Evolutionary conservation across 129 eudicot species (phyloP).

Genomic region (Flaveria robusta): DNA sequence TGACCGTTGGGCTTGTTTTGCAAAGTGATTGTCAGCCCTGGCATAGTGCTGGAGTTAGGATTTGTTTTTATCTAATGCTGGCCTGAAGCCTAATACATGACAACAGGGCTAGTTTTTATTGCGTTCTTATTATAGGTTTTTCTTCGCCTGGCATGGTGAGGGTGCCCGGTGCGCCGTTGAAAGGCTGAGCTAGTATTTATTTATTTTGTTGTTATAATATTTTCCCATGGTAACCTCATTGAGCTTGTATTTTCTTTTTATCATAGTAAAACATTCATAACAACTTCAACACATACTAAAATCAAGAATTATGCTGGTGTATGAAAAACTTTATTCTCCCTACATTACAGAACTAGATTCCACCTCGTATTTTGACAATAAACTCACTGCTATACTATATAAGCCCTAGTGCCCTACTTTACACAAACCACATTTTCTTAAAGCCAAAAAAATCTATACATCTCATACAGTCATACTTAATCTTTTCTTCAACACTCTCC

Average conservation of each 20-base stretch:
- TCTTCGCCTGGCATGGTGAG: too few species aligned
- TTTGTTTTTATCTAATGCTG: too few species aligned
- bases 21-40: too few species aligned
- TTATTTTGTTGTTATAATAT: background rate
- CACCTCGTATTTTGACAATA: constrained; percentile 16
- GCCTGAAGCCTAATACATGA: too few species aligned
- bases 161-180: too few species aligned
- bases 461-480: background rate
- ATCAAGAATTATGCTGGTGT: background rate
- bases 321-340: background rate
- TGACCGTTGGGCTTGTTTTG: too few species aligned
- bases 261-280: background rate
- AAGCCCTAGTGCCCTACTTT: background rate
- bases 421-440: background rate
- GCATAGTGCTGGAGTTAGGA: too few species aligned
- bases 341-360: background rate
- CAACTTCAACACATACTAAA: background rate
- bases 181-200: background rate
- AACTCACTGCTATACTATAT: constrained; percentile 2
- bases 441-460: background rate
- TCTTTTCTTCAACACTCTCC: background rate
- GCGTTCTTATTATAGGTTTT: too few species aligned
- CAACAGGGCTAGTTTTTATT: too few species aligned
- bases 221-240: background rate
- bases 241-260: too few species aligned